Base-by-base conservation (phyloP, 2,329 filamentous ascomycete species). In the Neopestalotiopsis sp. region DNA sequence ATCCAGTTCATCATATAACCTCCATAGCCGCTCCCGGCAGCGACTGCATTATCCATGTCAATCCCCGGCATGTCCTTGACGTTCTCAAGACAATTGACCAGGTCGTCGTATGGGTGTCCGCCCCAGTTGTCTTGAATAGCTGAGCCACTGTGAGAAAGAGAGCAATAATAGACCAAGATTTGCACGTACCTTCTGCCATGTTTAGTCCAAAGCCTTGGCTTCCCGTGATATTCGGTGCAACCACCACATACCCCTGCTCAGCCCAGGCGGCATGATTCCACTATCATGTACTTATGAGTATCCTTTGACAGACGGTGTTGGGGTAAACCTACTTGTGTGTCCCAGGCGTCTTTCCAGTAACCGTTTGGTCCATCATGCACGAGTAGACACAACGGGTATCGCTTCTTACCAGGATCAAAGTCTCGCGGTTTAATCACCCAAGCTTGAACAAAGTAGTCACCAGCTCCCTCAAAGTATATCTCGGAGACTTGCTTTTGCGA, bases 1-100 rank as follows among this genome's bases (percentile, higher is more conserved):
- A 90, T 84, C 85, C 86, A 89, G 73, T 88, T 87, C 72, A 88
- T 83, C 85, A 90, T 85, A 76, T 88, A 90, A 10, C 87, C 88
- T n/a, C 88, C 88, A 69, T 86, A 89, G 6, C 84, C 86, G 6
- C 80, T 85, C 0, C 88, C 88, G 1, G 85, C 78, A 0, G 87
- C 82, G 24, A 89, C 81, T 1, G 86, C 86, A 6, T 87, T 85
- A 9, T 78, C 76, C 13, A 82, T 84, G 73, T 90, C 88, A 30
- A 90, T 80, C 66, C 85, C 89, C 0, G 88, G 78, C 10, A 88
- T 79, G 1, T 80, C 73, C 67, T 85, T 80, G 57, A 90, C 84
- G 70, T 85, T 81, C 10, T 85, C 81, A 63, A 89, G 83, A 10
- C 88, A 85, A 57, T 83, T 85, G 34, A 85, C 82, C 1, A 91